Evolutionary conservation across 2,329 filamentous ascomycete genomes (phyloP).

Genomic region (Biscogniauxia sp.): DNA sequence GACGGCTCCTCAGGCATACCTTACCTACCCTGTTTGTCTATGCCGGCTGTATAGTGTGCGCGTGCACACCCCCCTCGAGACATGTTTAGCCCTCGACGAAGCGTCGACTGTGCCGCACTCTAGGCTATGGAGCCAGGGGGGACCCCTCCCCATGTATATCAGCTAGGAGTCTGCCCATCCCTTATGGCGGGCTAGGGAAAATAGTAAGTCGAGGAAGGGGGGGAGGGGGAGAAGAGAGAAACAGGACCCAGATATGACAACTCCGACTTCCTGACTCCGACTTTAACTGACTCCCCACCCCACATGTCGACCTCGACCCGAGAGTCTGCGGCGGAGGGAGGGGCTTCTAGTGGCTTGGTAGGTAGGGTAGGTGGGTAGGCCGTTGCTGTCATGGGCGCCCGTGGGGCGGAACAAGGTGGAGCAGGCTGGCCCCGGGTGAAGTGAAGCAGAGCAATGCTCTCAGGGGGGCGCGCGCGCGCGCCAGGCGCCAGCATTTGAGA

Average conservation of each 20-base stretch:
- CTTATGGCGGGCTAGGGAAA: no score
- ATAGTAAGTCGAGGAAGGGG: no score
- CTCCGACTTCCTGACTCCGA: no score
- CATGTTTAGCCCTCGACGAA: no score
- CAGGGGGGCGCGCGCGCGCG: no score
- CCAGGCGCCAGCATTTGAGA: constrained; percentile 32
- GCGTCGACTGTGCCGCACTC: background rate
- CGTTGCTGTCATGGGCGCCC: constrained; percentile 48
- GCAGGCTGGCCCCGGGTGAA: constrained; percentile 37
- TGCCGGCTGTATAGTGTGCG: constrained; percentile 33
- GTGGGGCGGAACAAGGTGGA: constrained; percentile 42
- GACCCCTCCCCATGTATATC: no score
- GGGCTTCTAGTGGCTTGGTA: constrained; percentile 34
- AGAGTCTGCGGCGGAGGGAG: constrained; percentile 11
- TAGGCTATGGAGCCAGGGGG: constrained; percentile 30
- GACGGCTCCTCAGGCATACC: constrained; percentile 26
- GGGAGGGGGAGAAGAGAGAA: no score
- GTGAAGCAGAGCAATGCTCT: no score
- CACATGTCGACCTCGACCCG: constrained; percentile 33
- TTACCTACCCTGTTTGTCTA: constrained; percentile 36
- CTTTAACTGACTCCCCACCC: no score
- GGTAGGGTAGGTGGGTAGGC: no score
- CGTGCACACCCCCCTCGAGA: constrained; percentile 31
- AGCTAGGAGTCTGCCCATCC: no score
- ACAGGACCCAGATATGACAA: no score